These are phyloP conservation scores for Misopates orontium DNA, from an alignment of 257 asterid species.

Conservation along the genomic window DNA sequence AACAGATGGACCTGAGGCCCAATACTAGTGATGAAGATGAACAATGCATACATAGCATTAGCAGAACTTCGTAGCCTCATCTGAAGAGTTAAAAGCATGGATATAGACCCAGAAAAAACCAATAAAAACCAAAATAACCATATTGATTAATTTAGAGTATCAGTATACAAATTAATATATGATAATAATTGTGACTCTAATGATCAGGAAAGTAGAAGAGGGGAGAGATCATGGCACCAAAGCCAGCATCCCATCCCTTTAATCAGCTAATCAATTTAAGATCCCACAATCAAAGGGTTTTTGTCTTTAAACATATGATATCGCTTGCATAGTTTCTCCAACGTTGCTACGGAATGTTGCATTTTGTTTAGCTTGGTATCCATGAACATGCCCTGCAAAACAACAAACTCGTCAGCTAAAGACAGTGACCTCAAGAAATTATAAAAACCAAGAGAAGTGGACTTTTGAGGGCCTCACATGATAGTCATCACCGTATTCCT, in stretches of 20 bases:
- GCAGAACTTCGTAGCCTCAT: too few species aligned
- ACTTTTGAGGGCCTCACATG: slow-evolving; percentile 44
- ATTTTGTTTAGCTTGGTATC: slow-evolving; percentile 78
- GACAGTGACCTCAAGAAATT: not conserved
- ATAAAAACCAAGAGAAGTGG: not conserved
- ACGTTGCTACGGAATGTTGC: slow-evolving; percentile 86
- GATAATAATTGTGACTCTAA: too few species aligned
- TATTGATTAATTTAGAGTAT: too few species aligned
- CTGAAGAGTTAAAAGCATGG: too few species aligned
- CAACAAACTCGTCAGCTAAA: slow-evolving; percentile 24
- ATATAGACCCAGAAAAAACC: too few species aligned
- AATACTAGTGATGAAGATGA: too few species aligned
- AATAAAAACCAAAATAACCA: too few species aligned
- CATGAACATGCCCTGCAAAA: slow-evolving; percentile 87
- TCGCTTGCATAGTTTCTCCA: slow-evolving; percentile 81
- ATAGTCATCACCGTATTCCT: slow-evolving; percentile 80
- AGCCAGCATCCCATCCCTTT: slow-evolving; percentile 9
- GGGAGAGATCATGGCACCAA: slow-evolving; percentile 8
- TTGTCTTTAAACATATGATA: slow-evolving; percentile 56
- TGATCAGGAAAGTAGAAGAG: not conserved
- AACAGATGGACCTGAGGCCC: too few species aligned
- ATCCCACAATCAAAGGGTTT: slow-evolving; percentile 64
- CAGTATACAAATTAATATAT: too few species aligned
- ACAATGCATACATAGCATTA: too few species aligned
- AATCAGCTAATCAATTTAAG: slow-evolving; percentile 26